These are phyloP conservation scores for Neolecta irregularis DNA, from an alignment of 1,139 yeast species.

Conservation along the genomic window DNA sequence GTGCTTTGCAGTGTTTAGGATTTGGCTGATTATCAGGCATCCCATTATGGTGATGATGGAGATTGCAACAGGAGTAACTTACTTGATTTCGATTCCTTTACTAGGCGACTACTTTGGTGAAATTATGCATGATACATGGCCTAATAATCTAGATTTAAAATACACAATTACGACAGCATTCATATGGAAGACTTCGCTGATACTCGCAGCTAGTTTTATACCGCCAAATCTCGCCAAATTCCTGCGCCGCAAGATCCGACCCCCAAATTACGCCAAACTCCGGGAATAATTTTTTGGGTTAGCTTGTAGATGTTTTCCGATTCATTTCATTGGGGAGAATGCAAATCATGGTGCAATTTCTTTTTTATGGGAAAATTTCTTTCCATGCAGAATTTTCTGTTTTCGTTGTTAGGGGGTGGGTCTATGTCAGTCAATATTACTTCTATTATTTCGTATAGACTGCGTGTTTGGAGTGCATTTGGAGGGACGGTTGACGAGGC, in stretches of 20 bases:
- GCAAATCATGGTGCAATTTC: no score
- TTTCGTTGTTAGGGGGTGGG: no score
- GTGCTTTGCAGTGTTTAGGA: conserved; percentile 22
- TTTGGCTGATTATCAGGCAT: conserved; percentile 23
- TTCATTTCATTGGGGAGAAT: no score
- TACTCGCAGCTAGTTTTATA: conserved; percentile 53
- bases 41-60: conserved; percentile 60
- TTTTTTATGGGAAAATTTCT: no score
- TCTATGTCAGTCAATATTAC: no score
- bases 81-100: conserved; percentile 63
- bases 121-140: conserved; percentile 1
- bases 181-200: conserved; percentile 52
- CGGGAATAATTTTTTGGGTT: conserved; percentile 37
- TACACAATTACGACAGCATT: conserved; percentile 47
- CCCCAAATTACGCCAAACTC: conserved; percentile 96
- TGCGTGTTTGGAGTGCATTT: no score
- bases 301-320: conserved; percentile 1
- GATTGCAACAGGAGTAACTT: conserved; percentile 50
- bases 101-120: conserved; percentile 60
- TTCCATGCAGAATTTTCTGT: no score
- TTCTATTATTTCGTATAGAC: no score
- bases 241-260: conserved; percentile 58
- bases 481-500: no score
- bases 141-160: conserved; percentile 29
- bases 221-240: conserved; percentile 85